These are phyloP conservation scores for Termitomyces sp. DNA, from an alignment of 768 basidiomycete species.

Conservation along the genomic window DNA sequence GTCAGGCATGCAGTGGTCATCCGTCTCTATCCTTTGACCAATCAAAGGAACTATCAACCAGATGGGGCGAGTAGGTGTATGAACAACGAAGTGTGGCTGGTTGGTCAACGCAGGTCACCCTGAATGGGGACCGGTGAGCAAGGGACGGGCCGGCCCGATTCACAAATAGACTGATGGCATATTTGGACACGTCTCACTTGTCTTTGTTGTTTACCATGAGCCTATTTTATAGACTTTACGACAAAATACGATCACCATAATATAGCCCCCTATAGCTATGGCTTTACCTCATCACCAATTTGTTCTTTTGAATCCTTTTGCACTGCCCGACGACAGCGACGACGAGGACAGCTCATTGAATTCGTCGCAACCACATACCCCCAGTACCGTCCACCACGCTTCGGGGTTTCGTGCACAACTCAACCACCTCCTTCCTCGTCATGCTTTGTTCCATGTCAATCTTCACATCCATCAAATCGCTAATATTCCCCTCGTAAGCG, in stretches of 20 bases:
- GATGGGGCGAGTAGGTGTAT: background rate
- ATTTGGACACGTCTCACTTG: background rate
- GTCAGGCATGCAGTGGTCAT: background rate
- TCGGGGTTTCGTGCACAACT: constrained; percentile 54
- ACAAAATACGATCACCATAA: background rate
- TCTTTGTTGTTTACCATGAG: background rate
- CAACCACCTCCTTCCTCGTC: constrained; percentile 57
- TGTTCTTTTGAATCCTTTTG: constrained; percentile 17
- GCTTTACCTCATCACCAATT: constrained; percentile 11
- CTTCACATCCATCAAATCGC: constrained; percentile 64
- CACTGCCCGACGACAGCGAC: constrained; percentile 7
- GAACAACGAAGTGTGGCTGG: background rate
- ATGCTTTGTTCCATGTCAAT: constrained; percentile 62
- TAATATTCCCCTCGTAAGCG: constrained; percentile 68
- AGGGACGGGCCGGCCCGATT: background rate
- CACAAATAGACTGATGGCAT: background rate
- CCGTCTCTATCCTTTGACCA: too few species aligned
- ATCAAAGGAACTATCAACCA: background rate
- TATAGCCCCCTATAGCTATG: constrained; percentile 3
- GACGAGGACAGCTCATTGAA: constrained; percentile 12
- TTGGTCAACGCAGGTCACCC: too few species aligned
- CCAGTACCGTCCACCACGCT: constrained; percentile 3
- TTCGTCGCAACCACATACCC: constrained; percentile 11
- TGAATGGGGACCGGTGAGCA: background rate
- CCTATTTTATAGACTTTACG: background rate